phyloP scores from a whole-genome alignment of 148 eudicot species.

The Rhododendron ferrugineum region DNA sequence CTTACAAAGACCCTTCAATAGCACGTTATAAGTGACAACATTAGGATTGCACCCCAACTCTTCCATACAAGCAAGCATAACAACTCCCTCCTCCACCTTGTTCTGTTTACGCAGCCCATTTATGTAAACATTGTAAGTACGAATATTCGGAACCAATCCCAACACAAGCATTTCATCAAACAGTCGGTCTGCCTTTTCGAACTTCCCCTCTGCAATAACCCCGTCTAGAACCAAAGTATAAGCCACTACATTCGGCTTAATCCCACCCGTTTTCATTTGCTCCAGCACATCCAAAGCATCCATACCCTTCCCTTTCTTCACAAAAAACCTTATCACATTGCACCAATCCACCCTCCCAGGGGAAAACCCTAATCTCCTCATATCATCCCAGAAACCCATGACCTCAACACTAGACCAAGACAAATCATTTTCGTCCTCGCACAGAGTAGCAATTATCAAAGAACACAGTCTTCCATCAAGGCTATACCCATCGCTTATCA shows the following conservation, averaged over 20 bases:
- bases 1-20: constrained; percentile 37
- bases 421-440: constrained; percentile 15
- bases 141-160: constrained; percentile 53
- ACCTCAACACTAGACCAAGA: constrained; percentile 22
- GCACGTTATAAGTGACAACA: constrained; percentile 28
- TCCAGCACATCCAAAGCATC: constrained; percentile 37
- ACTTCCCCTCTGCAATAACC: constrained; percentile 29
- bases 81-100: constrained; percentile 37
- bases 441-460: constrained; percentile 35
- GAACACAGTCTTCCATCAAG: constrained; percentile 36
- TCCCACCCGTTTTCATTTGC: constrained; percentile 46
- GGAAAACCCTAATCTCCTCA: constrained; percentile 37
- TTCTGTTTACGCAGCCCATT: constrained; percentile 46
- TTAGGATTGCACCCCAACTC: constrained; percentile 48
- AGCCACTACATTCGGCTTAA: constrained; percentile 38
- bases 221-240: constrained; percentile 44
- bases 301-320: constrained; percentile 32
- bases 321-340: constrained; percentile 43
- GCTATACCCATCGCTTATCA: constrained; percentile 36
- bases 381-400: constrained; percentile 30
- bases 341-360: constrained; percentile 40
- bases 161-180: constrained; percentile 60
- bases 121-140: constrained; percentile 51
- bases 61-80: constrained; percentile 45
- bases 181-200: constrained; percentile 39